Base-by-base conservation (phyloP, 2,329 filamentous ascomycete genomes). In the Trichocomaceae sp. region DNA sequence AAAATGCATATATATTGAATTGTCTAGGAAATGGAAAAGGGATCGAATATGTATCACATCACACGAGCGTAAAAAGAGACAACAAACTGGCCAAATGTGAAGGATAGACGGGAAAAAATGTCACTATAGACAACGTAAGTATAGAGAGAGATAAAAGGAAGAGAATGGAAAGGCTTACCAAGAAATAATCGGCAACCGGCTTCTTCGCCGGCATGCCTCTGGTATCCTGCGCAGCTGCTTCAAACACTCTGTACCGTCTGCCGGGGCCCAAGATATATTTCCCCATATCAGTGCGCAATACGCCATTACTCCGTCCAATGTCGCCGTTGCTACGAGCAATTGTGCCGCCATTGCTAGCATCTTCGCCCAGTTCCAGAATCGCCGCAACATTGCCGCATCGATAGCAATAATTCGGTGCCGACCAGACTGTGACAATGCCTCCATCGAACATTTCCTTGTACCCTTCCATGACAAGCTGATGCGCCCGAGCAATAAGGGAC, bases 381-480 rank as follows among this genome's bases (percentile, higher is more conserved):
- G 93, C 92, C 0, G 93, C 93, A 12, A 99, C 91, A 65, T 97
- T 97, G 53, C 91, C 91, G 66, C 91, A 96, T 60, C 90, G 84
- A 74, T 96, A 96, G 75, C 91, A 96, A 77, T 96, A 96, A 70
- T 96, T 96, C 0, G 91, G 91, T 9, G 91, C 91, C 0, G 88
- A 95, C 92, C 93, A 99, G n/a, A 99, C 93, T 0, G 93, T 99
- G 42, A 97, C 93, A 60, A 99, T 96, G 47, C 85, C 89, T 13
- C 85, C 87, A 68, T 96, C 90, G 66, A 97, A 99, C 91, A 97
- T 97, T 70, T 97, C 93, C 75, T 97, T 97, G 73, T 96, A 99
- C 0, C 93, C 93, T 70, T 99, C 93, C 93, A 97, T 99, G 60
- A 99, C 93, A 20, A 99, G 83, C 71, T 99, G 93, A 69, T 99